Evolutionary conservation across 2,329 filamentous ascomycete species (phyloP).

Genomic region (Colletotrichum tamarilloi): DNA sequence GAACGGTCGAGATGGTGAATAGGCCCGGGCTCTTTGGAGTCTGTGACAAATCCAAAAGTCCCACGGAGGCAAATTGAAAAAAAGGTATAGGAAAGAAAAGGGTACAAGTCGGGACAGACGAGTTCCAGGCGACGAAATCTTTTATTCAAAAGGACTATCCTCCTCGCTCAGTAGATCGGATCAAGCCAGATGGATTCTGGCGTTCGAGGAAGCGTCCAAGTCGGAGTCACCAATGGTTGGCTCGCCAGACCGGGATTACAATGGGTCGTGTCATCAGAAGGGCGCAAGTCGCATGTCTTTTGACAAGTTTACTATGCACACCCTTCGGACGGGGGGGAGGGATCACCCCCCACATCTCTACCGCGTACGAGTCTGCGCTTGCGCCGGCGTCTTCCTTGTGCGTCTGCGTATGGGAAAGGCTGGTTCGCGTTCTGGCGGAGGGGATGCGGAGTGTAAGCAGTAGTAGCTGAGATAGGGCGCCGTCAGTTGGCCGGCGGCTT

Average conservation of each 20-base stretch:
- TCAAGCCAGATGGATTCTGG: constrained; percentile 25
- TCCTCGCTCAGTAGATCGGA: constrained; percentile 5
- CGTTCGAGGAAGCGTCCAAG: constrained; percentile 24
- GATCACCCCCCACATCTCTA: constrained; percentile 17
- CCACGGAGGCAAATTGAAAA: constrained; percentile 32
- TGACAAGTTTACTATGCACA: constrained; percentile 29
- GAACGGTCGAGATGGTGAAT: neutral
- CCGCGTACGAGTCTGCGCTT: neutral
- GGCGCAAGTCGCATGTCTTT: constrained; percentile 25
- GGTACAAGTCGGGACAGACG: constrained; percentile 5
- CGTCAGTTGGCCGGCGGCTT: neutral
- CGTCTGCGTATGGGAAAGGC: neutral
- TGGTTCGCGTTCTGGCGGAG: constrained; percentile 11
- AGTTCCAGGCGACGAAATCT: constrained; percentile 21
- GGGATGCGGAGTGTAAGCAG: constrained; percentile 18
- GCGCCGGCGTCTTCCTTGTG: constrained; percentile 11
- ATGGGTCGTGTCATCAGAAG: constrained; percentile 35
- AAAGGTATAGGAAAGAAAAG: constrained; percentile 32
- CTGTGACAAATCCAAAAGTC: constrained; percentile 16
- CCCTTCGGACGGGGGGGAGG: constrained; percentile 26
- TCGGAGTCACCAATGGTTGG: constrained; percentile 32
- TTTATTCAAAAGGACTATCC: constrained; percentile 26
- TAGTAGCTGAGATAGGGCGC: constrained; percentile 15
- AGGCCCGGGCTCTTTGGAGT: constrained; percentile 1
- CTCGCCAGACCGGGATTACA: constrained; percentile 27